phyloP scores from a whole-genome alignment of 768 basidiomycete species.

The Leccinum obscurum region DNA sequence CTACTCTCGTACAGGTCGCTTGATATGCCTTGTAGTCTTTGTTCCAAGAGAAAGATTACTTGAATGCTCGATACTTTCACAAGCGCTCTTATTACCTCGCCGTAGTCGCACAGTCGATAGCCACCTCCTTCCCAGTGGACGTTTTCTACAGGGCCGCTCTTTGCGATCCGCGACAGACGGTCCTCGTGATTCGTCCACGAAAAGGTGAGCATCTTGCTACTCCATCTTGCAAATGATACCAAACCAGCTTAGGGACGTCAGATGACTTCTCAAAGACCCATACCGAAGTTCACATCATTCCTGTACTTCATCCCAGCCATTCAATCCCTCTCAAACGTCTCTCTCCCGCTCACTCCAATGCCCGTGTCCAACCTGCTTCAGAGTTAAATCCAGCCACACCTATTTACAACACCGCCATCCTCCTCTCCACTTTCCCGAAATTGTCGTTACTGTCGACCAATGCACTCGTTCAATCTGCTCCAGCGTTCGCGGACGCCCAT shows the following conservation, averaged over 20 bases:
- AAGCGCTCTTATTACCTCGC: constrained; percentile 90
- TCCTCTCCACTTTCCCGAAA: constrained; percentile 42
- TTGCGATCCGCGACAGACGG: constrained; percentile 65
- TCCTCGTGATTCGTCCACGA: constrained; percentile 58
- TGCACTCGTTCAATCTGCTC: constrained; percentile 48
- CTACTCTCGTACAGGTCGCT: neutral
- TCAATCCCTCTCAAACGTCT: constrained; percentile 69
- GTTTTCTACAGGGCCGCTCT: constrained; percentile 53
- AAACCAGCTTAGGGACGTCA: constrained; percentile 39
- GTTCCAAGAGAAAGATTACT: constrained; percentile 96
- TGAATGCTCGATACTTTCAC: constrained; percentile 87
- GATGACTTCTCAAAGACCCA: constrained; percentile 64
- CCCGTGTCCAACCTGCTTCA: constrained; percentile 41
- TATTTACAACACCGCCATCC: constrained; percentile 69
- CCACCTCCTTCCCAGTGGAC: constrained; percentile 50
- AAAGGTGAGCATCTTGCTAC: constrained; percentile 43
- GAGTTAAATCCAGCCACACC: constrained; percentile 56
- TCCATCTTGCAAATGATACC: constrained; percentile 12
- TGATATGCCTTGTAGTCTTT: constrained; percentile 45
- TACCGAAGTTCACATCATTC: constrained; percentile 72
- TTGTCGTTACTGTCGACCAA: constrained; percentile 44
- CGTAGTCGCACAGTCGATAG: too few relatives aligned
- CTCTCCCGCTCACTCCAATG: constrained; percentile 73
- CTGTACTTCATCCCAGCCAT: constrained; percentile 56
- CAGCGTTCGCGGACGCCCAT: constrained; percentile 72